phyloP scores from a whole-genome alignment of 129 eudicot species.

The Tagetes patula region DNA sequence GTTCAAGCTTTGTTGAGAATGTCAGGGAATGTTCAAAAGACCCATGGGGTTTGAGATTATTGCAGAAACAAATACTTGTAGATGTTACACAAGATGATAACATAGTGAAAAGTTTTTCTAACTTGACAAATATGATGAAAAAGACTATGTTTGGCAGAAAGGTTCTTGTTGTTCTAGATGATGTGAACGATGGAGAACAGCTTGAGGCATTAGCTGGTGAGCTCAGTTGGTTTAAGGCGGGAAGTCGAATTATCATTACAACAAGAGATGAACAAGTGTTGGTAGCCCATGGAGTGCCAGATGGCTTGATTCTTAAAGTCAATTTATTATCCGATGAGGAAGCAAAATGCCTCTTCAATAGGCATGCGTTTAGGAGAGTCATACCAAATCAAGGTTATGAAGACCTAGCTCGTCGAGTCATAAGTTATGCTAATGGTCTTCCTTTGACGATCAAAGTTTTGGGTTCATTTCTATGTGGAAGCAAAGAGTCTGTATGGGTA shows the following conservation, averaged over 20 bases:
- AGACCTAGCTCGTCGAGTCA: neutral
- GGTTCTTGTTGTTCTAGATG: constrained; percentile 4
- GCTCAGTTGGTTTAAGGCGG: neutral
- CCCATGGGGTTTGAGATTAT: neutral
- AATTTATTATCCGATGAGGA: neutral
- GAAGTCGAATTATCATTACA: neutral
- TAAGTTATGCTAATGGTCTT: neutral
- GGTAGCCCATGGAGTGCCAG: neutral
- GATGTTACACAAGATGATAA: neutral
- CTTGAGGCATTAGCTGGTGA: constrained; percentile 1
- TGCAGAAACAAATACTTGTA: neutral
- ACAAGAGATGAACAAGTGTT: neutral
- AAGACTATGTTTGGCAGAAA: neutral
- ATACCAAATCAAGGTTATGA: neutral
- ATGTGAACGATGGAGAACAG: neutral
- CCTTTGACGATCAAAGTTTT: neutral
- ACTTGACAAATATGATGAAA: neutral
- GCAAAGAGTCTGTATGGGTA: neutral
- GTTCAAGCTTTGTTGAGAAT: constrained; percentile 5
- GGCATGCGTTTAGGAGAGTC: neutral
- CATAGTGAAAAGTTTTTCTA: neutral
- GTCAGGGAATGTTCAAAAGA: neutral
- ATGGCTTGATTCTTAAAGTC: neutral
- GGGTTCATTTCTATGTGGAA: neutral
- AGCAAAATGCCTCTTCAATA: neutral